Evolutionary conservation across 768 basidiomycete species (phyloP).

Genomic region (Termitomyces sp.): DNA sequence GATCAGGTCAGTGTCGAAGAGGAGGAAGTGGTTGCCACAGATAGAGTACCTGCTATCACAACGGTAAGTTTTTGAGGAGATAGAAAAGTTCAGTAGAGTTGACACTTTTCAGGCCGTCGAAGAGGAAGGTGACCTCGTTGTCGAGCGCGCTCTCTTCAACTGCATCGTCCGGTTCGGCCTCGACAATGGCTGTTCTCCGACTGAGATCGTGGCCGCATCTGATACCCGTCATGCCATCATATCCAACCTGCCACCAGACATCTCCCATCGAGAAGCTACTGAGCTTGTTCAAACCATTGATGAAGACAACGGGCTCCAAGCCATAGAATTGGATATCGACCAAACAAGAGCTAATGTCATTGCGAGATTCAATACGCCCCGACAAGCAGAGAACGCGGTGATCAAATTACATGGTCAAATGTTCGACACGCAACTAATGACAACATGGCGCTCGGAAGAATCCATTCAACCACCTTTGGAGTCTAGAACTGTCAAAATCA

Average conservation of each 20-base stretch:
- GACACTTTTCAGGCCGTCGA: background rate
- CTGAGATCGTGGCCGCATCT: slow-evolving; percentile 29
- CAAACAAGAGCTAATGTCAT: slow-evolving; percentile 15
- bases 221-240: slow-evolving; percentile 32
- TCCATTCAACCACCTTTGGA: slow-evolving; percentile 8
- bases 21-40: background rate
- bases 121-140: slow-evolving; percentile 4
- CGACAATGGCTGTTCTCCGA: slow-evolving; percentile 25
- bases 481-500: slow-evolving; percentile 33
- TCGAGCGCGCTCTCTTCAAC: slow-evolving; percentile 19
- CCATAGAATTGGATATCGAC: slow-evolving; percentile 16
- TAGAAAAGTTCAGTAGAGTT: background rate
- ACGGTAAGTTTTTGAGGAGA: background rate
- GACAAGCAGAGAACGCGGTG: slow-evolving; percentile 30
- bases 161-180: slow-evolving; percentile 29
- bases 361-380: slow-evolving; percentile 26
- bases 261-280: slow-evolving; percentile 25
- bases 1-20: background rate
- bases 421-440: slow-evolving; percentile 21
- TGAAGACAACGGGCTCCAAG: slow-evolving; percentile 20
- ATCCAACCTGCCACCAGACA: slow-evolving; percentile 33
- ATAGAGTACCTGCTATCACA: background rate
- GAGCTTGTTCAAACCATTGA: slow-evolving; percentile 28
- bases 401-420: slow-evolving; percentile 26
- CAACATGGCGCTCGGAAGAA: slow-evolving; percentile 22